Base-by-base conservation (phyloP, 768 basidiomycete genomes). In the Leccinum imitatum region DNA sequence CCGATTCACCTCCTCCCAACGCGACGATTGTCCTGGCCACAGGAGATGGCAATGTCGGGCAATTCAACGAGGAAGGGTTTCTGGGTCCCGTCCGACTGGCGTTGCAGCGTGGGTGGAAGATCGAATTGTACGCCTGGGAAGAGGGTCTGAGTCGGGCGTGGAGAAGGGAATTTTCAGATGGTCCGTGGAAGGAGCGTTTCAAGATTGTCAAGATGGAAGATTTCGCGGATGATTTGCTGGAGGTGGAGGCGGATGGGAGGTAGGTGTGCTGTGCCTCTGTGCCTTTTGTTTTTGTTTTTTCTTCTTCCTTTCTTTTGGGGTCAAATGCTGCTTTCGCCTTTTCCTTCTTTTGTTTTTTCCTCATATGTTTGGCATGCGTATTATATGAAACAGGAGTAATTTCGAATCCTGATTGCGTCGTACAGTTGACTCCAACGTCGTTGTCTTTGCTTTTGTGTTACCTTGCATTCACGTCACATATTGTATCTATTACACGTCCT, bases 71-170 rank as follows among this genome's bases (percentile, higher is more conserved):
- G 60, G 90, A 94, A 67, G 95, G 95, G 6, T 98, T 97, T 76
- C 72, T 95, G 25, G 93, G 94, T 0, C 90, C 90, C 48, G 92
- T 95, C 13, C 78, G 91, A 59, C 86, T 87, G 13, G 95, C 95
- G 5, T 76, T 98, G 66, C 88, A 86, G 74, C 84, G 88, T 51
- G 95, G 95, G 2, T 98, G 95, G 95, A 82, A 80, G 58, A 93
- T 98, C n/a, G 95, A 98, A 76, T 69, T 98, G 67, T 95, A 93
- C 75, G 90, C 91, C 1, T 98, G 94, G 89, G 89, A 91, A 69
- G 86, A 87, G 51, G 89, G 91, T 2, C 72, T 93, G 60, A 93
- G 92, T 71, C 81, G 84, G 23, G 80, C 87, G 21, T 95, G 91
- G 91, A 83, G 79, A 73, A 78, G 84, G 53, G 84, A 88, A 72